These are phyloP conservation scores for Flueggea neowawraea DNA, from an alignment of 441 rosid species.

Conservation along the genomic window DNA sequence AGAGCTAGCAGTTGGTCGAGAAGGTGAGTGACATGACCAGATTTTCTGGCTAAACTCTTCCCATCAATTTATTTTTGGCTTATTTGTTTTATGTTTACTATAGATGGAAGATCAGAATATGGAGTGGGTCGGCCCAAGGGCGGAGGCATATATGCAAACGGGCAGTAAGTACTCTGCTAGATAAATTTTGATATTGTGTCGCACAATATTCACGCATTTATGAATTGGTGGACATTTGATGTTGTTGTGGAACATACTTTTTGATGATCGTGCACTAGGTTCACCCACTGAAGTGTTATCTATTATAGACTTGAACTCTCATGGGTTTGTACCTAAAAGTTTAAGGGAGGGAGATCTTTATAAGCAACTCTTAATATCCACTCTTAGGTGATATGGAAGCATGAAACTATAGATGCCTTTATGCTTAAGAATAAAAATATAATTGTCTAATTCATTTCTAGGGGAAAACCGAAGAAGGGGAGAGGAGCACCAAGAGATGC, in stretches of 20 bases:
- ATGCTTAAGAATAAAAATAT: not conserved
- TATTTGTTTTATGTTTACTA: constrained; percentile 1
- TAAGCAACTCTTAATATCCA: no score
- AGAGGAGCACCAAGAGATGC: constrained; percentile 77
- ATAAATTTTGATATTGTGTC: not conserved
- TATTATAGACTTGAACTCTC: no score
- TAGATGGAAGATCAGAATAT: constrained; percentile 77
- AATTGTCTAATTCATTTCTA: constrained; percentile 17
- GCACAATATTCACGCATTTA: no score
- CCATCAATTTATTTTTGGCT: not conserved
- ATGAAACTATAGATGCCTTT: no score
- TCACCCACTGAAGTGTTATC: no score
- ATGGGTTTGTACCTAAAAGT: no score
- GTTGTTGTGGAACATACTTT: no score
- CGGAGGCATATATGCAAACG: constrained; percentile 61
- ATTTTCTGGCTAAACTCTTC: not conserved
- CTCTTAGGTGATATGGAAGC: no score
- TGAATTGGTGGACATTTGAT: no score
- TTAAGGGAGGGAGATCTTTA: no score
- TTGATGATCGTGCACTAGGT: no score
- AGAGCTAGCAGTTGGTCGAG: constrained; percentile 87
- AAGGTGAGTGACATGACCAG: constrained; percentile 48
- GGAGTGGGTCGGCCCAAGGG: constrained; percentile 76
- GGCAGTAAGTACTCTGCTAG: constrained; percentile 62
- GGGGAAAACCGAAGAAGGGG: constrained; percentile 97